These are phyloP conservation scores for Pseudoturritis turrita DNA, from an alignment of 345 rosid genomes.

Conservation along the genomic window DNA sequence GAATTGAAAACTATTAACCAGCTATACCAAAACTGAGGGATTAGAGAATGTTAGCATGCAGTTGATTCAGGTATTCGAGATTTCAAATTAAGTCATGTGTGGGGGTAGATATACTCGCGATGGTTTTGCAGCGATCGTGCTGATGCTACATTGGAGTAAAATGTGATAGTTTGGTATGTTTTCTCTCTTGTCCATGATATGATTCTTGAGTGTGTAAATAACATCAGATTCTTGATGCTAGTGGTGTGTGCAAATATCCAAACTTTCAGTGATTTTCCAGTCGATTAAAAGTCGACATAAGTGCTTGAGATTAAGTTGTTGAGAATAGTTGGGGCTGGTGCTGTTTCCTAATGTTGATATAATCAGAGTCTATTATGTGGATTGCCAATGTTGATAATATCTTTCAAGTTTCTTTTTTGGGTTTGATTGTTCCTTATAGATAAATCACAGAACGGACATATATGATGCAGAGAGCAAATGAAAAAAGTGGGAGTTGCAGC, in stretches of 20 bases:
- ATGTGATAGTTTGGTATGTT: background rate
- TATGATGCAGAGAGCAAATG: slow-evolving; percentile 37
- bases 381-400: background rate
- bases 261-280: background rate
- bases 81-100: background rate
- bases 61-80: background rate
- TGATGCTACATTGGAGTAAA: background rate
- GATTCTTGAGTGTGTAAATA: background rate
- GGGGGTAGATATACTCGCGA: background rate
- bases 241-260: background rate
- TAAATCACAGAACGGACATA: slow-evolving; percentile 29
- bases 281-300: background rate
- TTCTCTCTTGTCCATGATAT: background rate
- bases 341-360: background rate
- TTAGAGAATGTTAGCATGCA: background rate
- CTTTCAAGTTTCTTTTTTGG: background rate
- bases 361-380: background rate
- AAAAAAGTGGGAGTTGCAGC: background rate
- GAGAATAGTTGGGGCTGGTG: background rate
- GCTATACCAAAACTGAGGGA: background rate
- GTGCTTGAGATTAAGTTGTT: background rate
- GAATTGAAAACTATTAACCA: background rate
- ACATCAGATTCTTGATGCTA: background rate
- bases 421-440: slow-evolving; percentile 20
- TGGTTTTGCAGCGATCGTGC: background rate